A percentile compares a stretch with the other conserved stretches of the same genome.
Evolutionary conservation across 164 flowering plant species (phyloP).

Genomic region (Vitis amurensis): DNA sequence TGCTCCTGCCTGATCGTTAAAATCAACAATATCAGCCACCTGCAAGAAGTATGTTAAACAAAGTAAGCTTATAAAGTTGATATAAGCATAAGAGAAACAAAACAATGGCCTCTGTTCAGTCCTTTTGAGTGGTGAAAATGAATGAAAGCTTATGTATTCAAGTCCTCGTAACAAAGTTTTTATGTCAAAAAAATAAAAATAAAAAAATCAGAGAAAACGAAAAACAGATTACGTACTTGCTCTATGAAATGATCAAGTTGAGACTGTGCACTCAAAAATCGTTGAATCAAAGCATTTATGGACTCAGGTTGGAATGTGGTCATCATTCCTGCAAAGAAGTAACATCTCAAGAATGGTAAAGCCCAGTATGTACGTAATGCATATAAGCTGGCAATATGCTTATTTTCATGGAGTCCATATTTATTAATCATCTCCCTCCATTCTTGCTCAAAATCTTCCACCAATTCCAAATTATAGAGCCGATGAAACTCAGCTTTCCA

Average conservation of each 20-base stretch:
- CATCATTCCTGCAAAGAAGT: slow-evolving; percentile 78
- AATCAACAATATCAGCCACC: slow-evolving; percentile 58
- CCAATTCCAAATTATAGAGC: slow-evolving; percentile 54
- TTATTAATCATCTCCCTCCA: slow-evolving; percentile 70
- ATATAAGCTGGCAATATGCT: slow-evolving; percentile 63
- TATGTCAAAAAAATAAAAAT: no score
- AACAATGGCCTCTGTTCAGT: no score
- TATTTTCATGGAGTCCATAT: slow-evolving; percentile 67
- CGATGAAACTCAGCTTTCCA: slow-evolving; percentile 77
- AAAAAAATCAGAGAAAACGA: not conserved
- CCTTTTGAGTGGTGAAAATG: no score
- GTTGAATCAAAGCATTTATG: slow-evolving; percentile 58
- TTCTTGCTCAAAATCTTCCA: slow-evolving; percentile 68
- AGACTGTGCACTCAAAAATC: slow-evolving; percentile 67
- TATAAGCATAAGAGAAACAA: no score
- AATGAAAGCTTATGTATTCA: no score
- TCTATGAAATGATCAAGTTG: slow-evolving; percentile 54
- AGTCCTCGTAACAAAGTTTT: no score
- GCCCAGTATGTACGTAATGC: slow-evolving; percentile 74
- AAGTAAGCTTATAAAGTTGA: slow-evolving; percentile 1
- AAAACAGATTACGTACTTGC: slow-evolving; percentile 37
- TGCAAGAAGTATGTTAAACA: slow-evolving; percentile 19
- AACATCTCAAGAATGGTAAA: slow-evolving; percentile 56
- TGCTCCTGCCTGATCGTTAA: slow-evolving; percentile 44
- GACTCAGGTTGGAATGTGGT: slow-evolving; percentile 52